Evolutionary conservation across 768 basidiomycete species (phyloP), one percentile per base, ranked within the genome.

Genomic region (Gyrodon lividus): DNA sequence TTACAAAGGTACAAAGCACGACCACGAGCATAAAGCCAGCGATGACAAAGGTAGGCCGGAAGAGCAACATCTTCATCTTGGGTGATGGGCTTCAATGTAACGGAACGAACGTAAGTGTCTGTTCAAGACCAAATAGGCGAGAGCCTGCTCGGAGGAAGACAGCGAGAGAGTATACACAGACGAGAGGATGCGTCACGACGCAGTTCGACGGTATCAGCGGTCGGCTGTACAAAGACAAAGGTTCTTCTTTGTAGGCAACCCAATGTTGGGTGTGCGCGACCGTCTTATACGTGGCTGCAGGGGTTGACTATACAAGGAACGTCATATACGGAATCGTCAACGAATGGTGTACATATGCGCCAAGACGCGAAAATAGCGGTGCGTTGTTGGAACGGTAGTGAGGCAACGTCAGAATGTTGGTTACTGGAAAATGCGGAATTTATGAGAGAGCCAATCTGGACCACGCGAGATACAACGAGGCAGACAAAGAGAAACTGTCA

Each of bases 21-120:
- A 50, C 17, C 5, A 59, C 10, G 3, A 62, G 33, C 17, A 50
- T n/a, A 48, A 40, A 51, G 2, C 34, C 24, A 2, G 51, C 42
- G 1, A 51, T 37, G 40, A 68, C 31, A 39, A 57, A 58, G 20
- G 53, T 44, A 13, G 64, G 50, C 5, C 61, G 66, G 40, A 61
- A 66, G 42, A 61, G 48, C 26, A 54, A 19, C 61, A 66, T 57
- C 42, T 55, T 55, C 54, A 59, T 62, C 33, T 61, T 48, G 20
- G 8, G 24, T 13, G 8, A 39, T 12, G 4, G 9, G 13, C 31
- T 12, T 23, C 14, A 10, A 22, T 39, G 22, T 6, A 43, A 24
- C 13, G n/a, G 20, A 48, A 54, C 5, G 46, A 50, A 48, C 3
- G 54, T 6, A 48, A 12, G 8, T 9, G 45, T 19, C 20, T 14